These are phyloP conservation scores for Zizania palustris DNA, from an alignment of 202 grass and related monocot species.

Conservation along the genomic window DNA sequence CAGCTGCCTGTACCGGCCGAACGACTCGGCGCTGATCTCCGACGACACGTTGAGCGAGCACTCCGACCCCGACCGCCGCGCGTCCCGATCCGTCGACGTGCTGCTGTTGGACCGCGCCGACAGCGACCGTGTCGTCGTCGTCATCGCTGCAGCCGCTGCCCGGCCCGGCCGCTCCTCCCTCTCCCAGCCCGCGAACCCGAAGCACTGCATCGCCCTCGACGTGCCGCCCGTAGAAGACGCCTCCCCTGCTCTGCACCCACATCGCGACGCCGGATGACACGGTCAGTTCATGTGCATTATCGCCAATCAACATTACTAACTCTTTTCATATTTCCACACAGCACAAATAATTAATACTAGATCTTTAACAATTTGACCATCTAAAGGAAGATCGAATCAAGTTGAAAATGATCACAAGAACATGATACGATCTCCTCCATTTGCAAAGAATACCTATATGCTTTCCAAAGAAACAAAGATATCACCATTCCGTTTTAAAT, in stretches of 20 bases:
- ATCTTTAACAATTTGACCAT: not conserved
- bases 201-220: conserved; percentile 65
- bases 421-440: conserved; percentile 13
- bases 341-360: not conserved
- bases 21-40: conserved; percentile 69
- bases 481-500: not conserved
- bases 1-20: conserved; percentile 59
- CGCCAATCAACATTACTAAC: not conserved
- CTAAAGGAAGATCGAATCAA: not conserved
- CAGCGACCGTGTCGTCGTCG: conserved; percentile 39
- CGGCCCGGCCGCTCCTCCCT: conserved; percentile 39
- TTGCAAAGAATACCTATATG: not conserved
- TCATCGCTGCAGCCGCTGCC: not conserved
- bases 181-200: conserved; percentile 63
- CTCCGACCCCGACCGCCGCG: conserved; percentile 67
- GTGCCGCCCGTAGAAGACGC: conserved; percentile 8
- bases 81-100: conserved; percentile 65
- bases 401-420: not conserved
- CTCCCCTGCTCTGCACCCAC: conserved; percentile 33
- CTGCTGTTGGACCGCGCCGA: conserved; percentile 70
- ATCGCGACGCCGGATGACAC: not conserved
- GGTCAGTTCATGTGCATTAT: conserved; percentile 9
- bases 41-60: conserved; percentile 52
- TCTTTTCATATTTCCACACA: not conserved
- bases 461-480: not conserved